A percentile compares a stretch with the other conserved stretches of the same genome.
phyloP scores from a whole-genome alignment of 2,329 filamentous ascomycete genomes.

The Trichoderma koningiopsis region DNA sequence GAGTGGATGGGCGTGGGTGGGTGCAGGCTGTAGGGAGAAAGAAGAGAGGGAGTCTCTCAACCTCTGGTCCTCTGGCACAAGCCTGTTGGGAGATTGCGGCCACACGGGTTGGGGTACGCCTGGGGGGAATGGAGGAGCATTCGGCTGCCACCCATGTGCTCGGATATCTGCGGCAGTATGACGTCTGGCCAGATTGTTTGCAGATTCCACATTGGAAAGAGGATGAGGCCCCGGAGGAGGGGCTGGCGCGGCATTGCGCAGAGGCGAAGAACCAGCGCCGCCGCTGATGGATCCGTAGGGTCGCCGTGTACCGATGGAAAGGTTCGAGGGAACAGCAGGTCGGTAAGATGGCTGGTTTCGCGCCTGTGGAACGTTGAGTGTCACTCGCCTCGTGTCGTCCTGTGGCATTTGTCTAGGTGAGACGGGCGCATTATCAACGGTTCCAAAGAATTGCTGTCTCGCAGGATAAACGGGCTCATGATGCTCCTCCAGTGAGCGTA shows the following conservation, averaged over 20 bases:
- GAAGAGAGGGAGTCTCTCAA: conserved; percentile 59
- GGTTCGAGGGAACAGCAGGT: conserved; percentile 77
- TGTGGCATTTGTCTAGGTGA: conserved; percentile 86
- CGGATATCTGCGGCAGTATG: conserved; percentile 97
- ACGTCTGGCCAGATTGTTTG: conserved; percentile 72
- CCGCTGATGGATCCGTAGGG: conserved; percentile 85
- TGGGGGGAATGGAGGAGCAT: conserved; percentile 66
- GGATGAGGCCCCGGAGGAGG: conserved; percentile 68
- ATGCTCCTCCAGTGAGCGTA: conserved; percentile 62
- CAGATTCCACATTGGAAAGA: conserved; percentile 62
- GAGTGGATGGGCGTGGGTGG: conserved; percentile 47
- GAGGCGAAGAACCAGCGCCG: conserved; percentile 72
- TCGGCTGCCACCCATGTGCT: conserved; percentile 74
- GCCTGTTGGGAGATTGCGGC: conserved; percentile 58
- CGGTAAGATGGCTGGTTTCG: conserved; percentile 69
- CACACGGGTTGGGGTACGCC: conserved; percentile 55
- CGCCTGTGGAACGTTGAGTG: conserved; percentile 61
- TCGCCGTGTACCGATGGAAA: conserved; percentile 73
- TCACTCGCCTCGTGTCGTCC: conserved; percentile 78
- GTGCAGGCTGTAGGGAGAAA: conserved; percentile 52
- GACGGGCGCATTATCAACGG: conserved; percentile 74
- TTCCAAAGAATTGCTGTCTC: conserved; percentile 67
- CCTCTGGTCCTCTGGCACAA: conserved; percentile 55
- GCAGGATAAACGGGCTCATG: conserved; percentile 70
- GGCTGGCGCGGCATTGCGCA: conserved; percentile 66